Conservation (phyloP, 805 yeast genomes). For the Yarrowia yakushimensis region DNA sequence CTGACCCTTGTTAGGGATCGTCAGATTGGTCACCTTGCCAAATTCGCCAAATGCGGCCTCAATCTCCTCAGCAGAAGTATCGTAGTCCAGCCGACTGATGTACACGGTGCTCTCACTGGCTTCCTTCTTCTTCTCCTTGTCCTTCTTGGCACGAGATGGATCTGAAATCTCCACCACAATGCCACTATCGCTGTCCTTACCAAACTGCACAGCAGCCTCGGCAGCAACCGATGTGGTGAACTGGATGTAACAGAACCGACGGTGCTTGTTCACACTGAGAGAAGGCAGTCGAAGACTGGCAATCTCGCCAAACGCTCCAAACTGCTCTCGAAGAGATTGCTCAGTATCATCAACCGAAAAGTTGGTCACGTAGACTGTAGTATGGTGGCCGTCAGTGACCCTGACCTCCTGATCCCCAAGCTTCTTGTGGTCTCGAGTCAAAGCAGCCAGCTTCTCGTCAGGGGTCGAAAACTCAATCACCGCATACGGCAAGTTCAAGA, state of each 20-base stretch:
- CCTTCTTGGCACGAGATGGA: slow-evolving; percentile 16
- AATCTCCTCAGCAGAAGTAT: slow-evolving; percentile 15
- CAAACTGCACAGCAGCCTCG: slow-evolving; percentile 2
- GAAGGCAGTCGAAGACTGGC: slow-evolving; percentile 18
- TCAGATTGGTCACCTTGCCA: slow-evolving; percentile 8
- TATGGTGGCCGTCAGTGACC: slow-evolving; percentile 3
- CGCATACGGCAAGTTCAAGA: not conserved
- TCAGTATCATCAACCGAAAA: not conserved
- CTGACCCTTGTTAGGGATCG: slow-evolving; percentile 22
- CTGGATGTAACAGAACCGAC: slow-evolving; percentile 22
- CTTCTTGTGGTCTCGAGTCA: slow-evolving; percentile 13
- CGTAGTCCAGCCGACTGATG: slow-evolving; percentile 3
- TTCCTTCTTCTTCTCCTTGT: not conserved
- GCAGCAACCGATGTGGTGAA: not conserved
- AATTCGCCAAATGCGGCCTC: slow-evolving; percentile 1
- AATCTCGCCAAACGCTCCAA: slow-evolving; percentile 14
- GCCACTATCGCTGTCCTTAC: not conserved
- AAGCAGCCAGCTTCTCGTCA: slow-evolving; percentile 4
- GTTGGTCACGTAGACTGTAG: slow-evolving; percentile 18
- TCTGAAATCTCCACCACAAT: slow-evolving; percentile 15
- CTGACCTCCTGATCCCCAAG: not conserved
- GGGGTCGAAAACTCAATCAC: slow-evolving; percentile 1
- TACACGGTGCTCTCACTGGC: not conserved
- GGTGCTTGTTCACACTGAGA: slow-evolving; percentile 3
- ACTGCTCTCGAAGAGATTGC: not conserved